These are phyloP conservation scores for Inga leiocalycina DNA, from an alignment of 306 rosid species.

Conservation along the genomic window DNA sequence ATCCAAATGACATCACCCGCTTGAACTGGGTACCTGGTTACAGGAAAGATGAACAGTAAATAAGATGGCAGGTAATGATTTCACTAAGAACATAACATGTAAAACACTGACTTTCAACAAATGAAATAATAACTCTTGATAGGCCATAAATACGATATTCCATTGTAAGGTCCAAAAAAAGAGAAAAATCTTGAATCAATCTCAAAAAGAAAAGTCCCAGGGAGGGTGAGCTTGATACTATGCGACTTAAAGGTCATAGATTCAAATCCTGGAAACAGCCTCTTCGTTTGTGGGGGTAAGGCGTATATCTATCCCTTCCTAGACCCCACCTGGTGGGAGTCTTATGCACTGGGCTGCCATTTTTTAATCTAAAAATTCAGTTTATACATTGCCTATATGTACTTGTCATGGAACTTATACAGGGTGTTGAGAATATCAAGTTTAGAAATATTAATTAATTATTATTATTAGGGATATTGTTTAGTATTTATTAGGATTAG, in stretches of 20 bases:
- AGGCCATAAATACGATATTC: background rate
- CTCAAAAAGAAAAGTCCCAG: no score
- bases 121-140: slow-evolving; percentile 4
- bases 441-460: no score
- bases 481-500: no score
- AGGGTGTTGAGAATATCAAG: background rate
- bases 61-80: background rate
- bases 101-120: slow-evolving; percentile 20
- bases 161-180: slow-evolving; percentile 3
- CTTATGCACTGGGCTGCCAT: no score
- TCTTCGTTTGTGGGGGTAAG: no score
- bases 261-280: no score
- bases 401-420: background rate
- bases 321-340: no score
- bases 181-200: slow-evolving; percentile 9
- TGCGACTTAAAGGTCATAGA: no score
- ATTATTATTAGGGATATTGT: no score
- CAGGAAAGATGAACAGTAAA: slow-evolving; percentile 4
- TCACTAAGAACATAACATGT: background rate
- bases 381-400: background rate
- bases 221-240: no score
- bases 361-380: background rate
- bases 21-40: slow-evolving; percentile 84
- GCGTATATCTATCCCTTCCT: no score
- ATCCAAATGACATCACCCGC: slow-evolving; percentile 97